These are phyloP conservation scores for Pythium myriotylum DNA, from an alignment of 352 stramenopile genomes.

Conservation along the genomic window DNA sequence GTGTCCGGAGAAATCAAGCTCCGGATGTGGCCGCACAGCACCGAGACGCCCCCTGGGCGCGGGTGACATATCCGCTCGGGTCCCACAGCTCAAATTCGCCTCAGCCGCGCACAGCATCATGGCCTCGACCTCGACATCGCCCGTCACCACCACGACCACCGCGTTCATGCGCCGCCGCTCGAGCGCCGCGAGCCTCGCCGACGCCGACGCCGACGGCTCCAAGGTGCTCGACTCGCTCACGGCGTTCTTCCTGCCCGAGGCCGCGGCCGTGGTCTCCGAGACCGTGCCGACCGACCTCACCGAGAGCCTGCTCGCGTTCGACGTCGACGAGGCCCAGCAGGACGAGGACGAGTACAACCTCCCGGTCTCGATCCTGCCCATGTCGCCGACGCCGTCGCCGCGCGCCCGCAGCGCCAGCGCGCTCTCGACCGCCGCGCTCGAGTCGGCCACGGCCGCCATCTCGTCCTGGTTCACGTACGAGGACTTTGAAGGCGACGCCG, in stretches of 20 bases:
- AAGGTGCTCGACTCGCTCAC: conserved; percentile 15
- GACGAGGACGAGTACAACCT: conserved; percentile 28
- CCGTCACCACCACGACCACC: background rate
- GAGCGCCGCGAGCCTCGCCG: background rate
- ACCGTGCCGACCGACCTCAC: conserved; percentile 13
- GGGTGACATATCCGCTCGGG: no score
- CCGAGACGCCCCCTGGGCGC: no score
- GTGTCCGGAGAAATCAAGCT: no score
- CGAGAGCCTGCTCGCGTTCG: conserved; percentile 29
- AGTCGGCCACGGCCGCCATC: conserved; percentile 17
- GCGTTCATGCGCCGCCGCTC: conserved; percentile 27
- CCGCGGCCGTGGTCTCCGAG: conserved; percentile 6
- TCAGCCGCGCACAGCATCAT: conserved; percentile 2
- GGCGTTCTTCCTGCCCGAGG: conserved; percentile 25
- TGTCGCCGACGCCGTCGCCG: conserved; percentile 23
- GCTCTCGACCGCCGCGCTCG: conserved; percentile 15
- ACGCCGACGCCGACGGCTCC: conserved; percentile 1
- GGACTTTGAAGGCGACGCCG: conserved; percentile 15
- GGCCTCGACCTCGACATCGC: conserved; percentile 8
- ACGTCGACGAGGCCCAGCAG: conserved; percentile 16
- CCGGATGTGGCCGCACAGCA: no score
- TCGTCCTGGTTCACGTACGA: conserved; percentile 27
- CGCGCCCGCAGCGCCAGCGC: conserved; percentile 21
- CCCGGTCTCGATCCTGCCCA: conserved; percentile 28
- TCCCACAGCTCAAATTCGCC: no score